phyloP scores from a whole-genome alignment of 2,329 filamentous ascomycete genomes.

The Colletotrichum noveboracense region DNA sequence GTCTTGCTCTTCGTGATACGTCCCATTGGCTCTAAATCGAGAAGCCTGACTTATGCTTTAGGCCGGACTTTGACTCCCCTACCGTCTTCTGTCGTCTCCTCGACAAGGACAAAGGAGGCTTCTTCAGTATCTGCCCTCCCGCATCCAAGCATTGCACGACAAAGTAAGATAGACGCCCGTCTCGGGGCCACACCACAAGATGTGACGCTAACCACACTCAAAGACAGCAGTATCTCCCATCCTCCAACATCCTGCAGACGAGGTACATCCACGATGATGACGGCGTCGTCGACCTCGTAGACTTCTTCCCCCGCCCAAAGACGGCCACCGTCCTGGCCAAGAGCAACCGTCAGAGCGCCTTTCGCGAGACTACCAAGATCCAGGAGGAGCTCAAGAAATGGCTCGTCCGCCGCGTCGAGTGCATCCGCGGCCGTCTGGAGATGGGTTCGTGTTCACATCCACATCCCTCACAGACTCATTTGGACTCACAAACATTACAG shows the following conservation, averaged over 20 bases:
- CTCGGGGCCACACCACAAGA: neutral
- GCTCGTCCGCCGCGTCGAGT: conserved; percentile 75
- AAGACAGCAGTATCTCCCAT: conserved; percentile 74
- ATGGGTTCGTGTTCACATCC: conserved; percentile 49
- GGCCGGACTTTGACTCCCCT: conserved; percentile 81
- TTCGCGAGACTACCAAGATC: conserved; percentile 57
- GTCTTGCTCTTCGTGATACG: neutral
- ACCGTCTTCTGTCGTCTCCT: conserved; percentile 77
- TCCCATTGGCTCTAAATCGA: neutral
- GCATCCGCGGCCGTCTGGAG: conserved; percentile 69
- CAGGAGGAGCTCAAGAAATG: conserved; percentile 71
- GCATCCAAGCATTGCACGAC: conserved; percentile 62
- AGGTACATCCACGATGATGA: conserved; percentile 79
- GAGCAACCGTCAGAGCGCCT: conserved; percentile 52
- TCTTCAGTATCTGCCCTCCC: conserved; percentile 71
- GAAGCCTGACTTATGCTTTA: conserved; percentile 29
- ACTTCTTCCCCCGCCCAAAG: conserved; percentile 77
- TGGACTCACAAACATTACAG: conserved; percentile 30
- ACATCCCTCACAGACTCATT: fast-evolving
- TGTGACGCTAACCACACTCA: neutral
- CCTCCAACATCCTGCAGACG: conserved; percentile 77
- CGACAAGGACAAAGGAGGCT: conserved; percentile 76
- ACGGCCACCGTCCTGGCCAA: conserved; percentile 57
- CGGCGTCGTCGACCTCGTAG: conserved; percentile 74
- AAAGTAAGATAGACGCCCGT: conserved; percentile 44